These are phyloP conservation scores for Cucurbita moschata DNA, from an alignment of 306 rosid species.

Conservation along the genomic window DNA sequence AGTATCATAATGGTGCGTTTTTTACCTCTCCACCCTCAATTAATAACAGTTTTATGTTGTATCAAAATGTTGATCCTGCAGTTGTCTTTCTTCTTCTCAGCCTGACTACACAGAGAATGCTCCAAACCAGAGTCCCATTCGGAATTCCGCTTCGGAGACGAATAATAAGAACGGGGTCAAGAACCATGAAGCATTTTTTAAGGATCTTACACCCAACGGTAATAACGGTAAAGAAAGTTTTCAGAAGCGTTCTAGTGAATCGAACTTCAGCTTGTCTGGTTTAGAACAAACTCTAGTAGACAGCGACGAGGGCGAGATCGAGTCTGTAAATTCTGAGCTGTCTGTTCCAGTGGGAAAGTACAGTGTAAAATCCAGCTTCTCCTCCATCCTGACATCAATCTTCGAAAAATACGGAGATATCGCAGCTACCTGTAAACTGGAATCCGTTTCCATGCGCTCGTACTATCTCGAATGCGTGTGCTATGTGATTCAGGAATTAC, in stretches of 20 bases:
- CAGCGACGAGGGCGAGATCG: slow-evolving; percentile 39
- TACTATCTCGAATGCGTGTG: slow-evolving; percentile 73
- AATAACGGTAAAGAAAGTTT: slow-evolving; percentile 13
- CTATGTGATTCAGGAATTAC: slow-evolving; percentile 61
- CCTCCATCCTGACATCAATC: slow-evolving; percentile 42
- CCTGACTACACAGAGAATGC: slow-evolving; percentile 21
- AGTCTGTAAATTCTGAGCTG: slow-evolving; percentile 35
- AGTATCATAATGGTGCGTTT: slow-evolving; percentile 22
- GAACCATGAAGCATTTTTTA: slow-evolving; percentile 3
- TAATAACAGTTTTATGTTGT: background rate
- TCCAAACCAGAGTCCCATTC: slow-evolving; percentile 6
- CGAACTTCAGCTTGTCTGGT: slow-evolving; percentile 42
- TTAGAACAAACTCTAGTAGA: slow-evolving; percentile 22
- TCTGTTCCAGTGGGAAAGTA: slow-evolving; percentile 57
- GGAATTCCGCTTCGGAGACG: background rate
- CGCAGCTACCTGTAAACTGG: slow-evolving; percentile 55
- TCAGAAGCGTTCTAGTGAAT: slow-evolving; percentile 16
- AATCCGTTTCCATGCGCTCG: slow-evolving; percentile 63
- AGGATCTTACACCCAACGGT: slow-evolving; percentile 17
- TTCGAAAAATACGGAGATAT: slow-evolving; percentile 66
- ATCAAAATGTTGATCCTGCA: slow-evolving; percentile 1
- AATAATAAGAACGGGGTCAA: background rate
- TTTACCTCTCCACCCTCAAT: slow-evolving; percentile 3
- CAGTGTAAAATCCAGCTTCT: slow-evolving; percentile 46
- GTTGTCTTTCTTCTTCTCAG: slow-evolving; percentile 23